phyloP scores from a whole-genome alignment of 768 basidiomycete genomes.

The Hortiboletus flavorubellus region DNA sequence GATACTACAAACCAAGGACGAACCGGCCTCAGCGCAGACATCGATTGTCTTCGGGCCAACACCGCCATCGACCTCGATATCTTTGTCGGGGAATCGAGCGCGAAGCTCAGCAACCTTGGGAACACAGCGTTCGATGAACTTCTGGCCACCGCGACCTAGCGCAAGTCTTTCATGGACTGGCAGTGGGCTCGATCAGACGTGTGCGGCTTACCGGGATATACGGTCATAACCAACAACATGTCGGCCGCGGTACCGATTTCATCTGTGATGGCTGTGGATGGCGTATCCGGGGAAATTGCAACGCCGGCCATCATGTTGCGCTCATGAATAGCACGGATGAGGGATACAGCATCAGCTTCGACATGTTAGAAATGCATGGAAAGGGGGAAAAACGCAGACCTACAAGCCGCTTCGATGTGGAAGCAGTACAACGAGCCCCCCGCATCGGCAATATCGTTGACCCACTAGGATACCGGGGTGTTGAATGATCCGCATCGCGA shows the following conservation, averaged over 20 bases:
- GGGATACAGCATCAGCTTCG: constrained; percentile 64
- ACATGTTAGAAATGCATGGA: constrained; percentile 15
- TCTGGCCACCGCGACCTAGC: constrained; percentile 89
- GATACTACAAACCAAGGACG: constrained; percentile 8
- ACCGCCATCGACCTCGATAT: constrained; percentile 98
- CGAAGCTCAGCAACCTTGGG: constrained; percentile 92
- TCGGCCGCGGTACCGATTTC: constrained; percentile 80
- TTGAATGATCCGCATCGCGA: background rate
- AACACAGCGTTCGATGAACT: constrained; percentile 90
- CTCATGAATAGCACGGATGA: constrained; percentile 79
- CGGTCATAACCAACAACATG: constrained; percentile 98
- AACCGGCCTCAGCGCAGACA: constrained; percentile 87
- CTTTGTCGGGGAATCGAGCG: constrained; percentile 84
- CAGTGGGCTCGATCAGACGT: background rate
- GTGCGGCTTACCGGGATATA: constrained; percentile 71
- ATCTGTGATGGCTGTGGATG: constrained; percentile 83
- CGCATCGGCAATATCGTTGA: constrained; percentile 91
- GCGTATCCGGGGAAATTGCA: constrained; percentile 95
- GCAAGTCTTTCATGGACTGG: background rate
- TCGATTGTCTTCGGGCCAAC: constrained; percentile 90
- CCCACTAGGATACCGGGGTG: constrained; percentile 64
- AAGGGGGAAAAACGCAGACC: constrained; percentile 23
- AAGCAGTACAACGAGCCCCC: constrained; percentile 96
- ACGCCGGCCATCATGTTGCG: constrained; percentile 92
- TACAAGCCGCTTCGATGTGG: constrained; percentile 91